Base-by-base conservation (phyloP, 2,329 filamentous ascomycete species). In the Sporothrix sp. region DNA sequence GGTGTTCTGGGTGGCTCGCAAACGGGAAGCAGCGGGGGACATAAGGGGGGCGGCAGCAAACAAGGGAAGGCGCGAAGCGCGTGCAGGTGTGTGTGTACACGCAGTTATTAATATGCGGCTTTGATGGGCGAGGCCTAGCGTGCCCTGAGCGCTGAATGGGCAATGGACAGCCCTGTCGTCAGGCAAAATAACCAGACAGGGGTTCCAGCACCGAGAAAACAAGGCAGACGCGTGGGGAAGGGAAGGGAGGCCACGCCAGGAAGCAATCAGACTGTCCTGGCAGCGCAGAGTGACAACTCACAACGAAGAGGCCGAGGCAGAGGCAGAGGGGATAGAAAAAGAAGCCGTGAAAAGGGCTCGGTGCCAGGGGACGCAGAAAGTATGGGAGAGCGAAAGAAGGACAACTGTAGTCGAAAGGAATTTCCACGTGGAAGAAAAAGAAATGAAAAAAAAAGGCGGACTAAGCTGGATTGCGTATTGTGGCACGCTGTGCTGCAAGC, bases 141-240 rank as follows among this genome's bases (percentile, higher is more conserved):
- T 36, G 32, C 25, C 43, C 16, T 9, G 14, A 35, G 42, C 32
- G 42, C 11, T 16, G 32, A 43, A 32, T 23, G n/a, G n/a, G n/a
- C n/a, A n/a, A 44, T 37, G 33, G 30, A 28, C 21, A 46, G 43
- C 43, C 32, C n/a, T n/a, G n/a, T n/a, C n/a, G n/a, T n/a, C n/a
- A 44, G 36, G 36, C 16, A 46, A 51, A 18, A 40, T 23, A 33
- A 16, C 21, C 23, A 25, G 20, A 27, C 40, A 52, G 23, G 32
- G 39, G 44, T 23, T n/a, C 11, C n/a, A 28, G 27, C 8, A 40
- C 20, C 39, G 30, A n/a, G 37, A 27, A 30, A 48, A 35, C 30
- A 37, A 46, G 23, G 47, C 35, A 10, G 49, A 46, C 49, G 49
- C 49, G 49, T 51, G 49, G 42, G 28, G 49, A 51, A 7, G 30